Conservation (phyloP, 1,284 basidiomycete genomes). For the Apiotrichum sp. region DNA sequence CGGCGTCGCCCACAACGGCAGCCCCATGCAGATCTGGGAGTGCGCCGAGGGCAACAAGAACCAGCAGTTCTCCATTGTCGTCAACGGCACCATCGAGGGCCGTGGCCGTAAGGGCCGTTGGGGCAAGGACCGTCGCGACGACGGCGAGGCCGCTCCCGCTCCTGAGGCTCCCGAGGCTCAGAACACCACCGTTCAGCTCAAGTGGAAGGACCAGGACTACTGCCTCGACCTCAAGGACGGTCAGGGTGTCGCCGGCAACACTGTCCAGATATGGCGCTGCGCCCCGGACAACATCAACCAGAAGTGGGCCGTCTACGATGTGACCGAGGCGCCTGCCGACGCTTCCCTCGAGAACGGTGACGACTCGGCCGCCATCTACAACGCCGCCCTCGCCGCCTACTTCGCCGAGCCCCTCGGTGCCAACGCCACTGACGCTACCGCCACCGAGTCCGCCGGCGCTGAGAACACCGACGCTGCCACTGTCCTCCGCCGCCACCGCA, state of each 20-base stretch:
- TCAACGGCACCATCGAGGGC: not conserved
- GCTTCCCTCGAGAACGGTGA: conserved; percentile 5
- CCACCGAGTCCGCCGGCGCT: not conserved
- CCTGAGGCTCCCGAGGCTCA: no score
- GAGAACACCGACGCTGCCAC: not conserved
- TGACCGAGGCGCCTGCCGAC: conserved; percentile 24
- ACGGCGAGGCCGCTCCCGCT: not conserved
- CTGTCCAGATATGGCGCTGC: conserved; percentile 38
- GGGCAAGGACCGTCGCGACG: not conserved
- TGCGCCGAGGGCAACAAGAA: conserved; percentile 33
- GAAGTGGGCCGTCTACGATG: conserved; percentile 32
- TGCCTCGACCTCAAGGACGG: conserved; percentile 39
- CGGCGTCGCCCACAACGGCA: conserved; percentile 30
- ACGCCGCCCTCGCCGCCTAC: conserved; percentile 3
- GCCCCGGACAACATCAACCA: conserved; percentile 36
- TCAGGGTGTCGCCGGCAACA: conserved; percentile 24
- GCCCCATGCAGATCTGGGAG: conserved; percentile 34
- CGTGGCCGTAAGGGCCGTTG: no score
- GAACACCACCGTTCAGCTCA: conserved; percentile 12
- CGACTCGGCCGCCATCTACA: conserved; percentile 4
- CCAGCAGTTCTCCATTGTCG: conserved; percentile 26
- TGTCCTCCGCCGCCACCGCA: conserved; percentile 5
- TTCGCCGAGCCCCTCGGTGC: not conserved
- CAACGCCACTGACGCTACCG: not conserved
- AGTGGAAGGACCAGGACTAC: conserved; percentile 26